Base-by-base conservation (phyloP, 2,329 filamentous ascomycete genomes). In the Clonostachys sp. region DNA sequence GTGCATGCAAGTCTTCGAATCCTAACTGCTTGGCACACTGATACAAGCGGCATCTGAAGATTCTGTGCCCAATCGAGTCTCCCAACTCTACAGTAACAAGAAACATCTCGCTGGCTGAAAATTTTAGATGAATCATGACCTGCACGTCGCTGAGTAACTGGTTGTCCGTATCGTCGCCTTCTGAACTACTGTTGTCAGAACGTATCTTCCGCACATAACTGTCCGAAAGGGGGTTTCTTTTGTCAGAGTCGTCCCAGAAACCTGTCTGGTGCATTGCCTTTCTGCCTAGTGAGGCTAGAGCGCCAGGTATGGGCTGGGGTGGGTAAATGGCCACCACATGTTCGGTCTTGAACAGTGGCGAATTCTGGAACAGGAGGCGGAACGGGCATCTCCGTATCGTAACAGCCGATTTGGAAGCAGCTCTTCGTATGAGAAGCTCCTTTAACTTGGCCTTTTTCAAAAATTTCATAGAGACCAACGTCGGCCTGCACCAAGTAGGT, bases 301-400 rank as follows among this genome's bases (percentile, higher is more conserved):
- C 44, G 6, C 44, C 44, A 24, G 44, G 44, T 12, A 45, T 38
- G 9, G 44, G 44, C 44, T 45, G 44, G n/a, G 44, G 44, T 20
- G 44, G 44, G 30, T 45, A 45, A 13, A 45, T 30, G 35, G 44
- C 33, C 9, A 45, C 24, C 7, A 45, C 35, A 35, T 18, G 30
- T 13, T 34, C 44, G 16, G 44, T 17, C 10, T 35, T n/a, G 44
- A 45, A 45, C 16, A 40, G 17, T 30, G 18, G 38, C 7, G 44
- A 38, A 14, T 41, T 36, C 6, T 45, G 44, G 35, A 45, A 45
- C 6, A 45, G 35, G 14, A 39, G 36, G 14, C 36, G 14, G 14
- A 39, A n/a, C 7, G 36, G 14, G 36, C 36, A 39, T 18, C 36
- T n/a, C 14, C 17, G 14, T n/a, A 39, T 39, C 14, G 36, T 39